Percentiles rank a stretch among this genome's conserved stretches.
phyloP scores from a whole-genome alignment of 2,329 filamentous ascomycete species.

The Fusarium sp. region DNA sequence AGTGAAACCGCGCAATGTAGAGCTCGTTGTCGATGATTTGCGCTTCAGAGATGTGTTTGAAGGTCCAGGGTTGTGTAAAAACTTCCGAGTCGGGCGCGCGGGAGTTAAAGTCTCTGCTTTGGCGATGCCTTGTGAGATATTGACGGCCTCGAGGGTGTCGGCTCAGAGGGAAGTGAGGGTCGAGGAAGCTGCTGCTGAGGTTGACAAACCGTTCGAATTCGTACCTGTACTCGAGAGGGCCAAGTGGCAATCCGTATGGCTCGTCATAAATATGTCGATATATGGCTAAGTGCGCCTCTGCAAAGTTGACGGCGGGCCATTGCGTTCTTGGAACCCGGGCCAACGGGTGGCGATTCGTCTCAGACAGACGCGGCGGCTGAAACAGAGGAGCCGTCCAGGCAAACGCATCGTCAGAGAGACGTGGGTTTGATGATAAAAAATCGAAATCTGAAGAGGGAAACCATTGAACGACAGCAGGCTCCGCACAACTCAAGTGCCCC shows the following conservation, averaged over 20 bases:
- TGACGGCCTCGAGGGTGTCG: neutral
- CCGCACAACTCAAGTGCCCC: neutral
- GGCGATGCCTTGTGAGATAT: neutral
- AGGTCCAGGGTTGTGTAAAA: neutral
- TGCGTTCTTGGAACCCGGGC: neutral
- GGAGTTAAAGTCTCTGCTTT: no score
- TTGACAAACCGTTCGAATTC: neutral
- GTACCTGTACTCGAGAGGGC: neutral
- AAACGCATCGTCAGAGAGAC: no score
- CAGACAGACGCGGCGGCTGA: no score
- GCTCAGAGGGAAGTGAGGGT: neutral
- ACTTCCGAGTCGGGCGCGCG: neutral
- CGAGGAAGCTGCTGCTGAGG: neutral
- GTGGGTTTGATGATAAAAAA: no score
- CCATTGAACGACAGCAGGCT: neutral
- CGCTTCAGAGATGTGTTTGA: neutral
- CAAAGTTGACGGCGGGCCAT: neutral
- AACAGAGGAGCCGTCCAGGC: no score
- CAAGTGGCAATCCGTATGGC: neutral
- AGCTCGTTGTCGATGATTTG: neutral
- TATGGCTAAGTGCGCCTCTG: neutral
- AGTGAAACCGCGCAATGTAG: neutral
- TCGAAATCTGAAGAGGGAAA: no score
- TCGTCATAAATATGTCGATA: neutral
- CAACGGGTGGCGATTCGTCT: no score